Evolutionary conservation across 2,329 filamentous ascomycete species (phyloP).

Genomic region (Rasamsonia emersonii): DNA sequence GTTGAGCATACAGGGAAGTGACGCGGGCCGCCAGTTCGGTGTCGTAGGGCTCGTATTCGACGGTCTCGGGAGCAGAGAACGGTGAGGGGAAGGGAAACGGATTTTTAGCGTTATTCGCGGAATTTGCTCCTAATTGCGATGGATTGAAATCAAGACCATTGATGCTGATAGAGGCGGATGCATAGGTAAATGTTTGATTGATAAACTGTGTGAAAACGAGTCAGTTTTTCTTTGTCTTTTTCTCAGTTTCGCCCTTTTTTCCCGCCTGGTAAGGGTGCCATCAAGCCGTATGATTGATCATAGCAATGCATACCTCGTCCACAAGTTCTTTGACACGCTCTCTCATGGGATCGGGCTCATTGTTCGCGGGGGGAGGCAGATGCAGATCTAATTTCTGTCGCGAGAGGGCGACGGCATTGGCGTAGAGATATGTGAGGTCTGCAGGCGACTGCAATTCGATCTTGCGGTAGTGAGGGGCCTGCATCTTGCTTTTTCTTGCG

Average conservation of each 20-base stretch:
- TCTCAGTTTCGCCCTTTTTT: too few species aligned
- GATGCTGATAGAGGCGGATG: constrained; percentile 37
- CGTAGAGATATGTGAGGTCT: constrained; percentile 41
- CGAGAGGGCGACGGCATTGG: constrained; percentile 36
- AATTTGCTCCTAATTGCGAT: constrained; percentile 2
- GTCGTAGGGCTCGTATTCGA: constrained; percentile 41
- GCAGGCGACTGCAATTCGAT: constrained; percentile 43
- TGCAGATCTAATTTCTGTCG: constrained; percentile 41
- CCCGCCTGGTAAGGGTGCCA: too few species aligned
- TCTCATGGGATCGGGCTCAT: constrained; percentile 35
- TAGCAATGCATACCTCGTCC: constrained; percentile 24
- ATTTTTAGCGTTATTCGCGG: constrained; percentile 5
- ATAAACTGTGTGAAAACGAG: constrained; percentile 34
- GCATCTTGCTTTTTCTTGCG: constrained; percentile 2
- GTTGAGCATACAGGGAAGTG: constrained; percentile 37
- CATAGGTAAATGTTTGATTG: constrained; percentile 34
- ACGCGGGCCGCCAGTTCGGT: constrained; percentile 34
- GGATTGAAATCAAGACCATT: constrained; percentile 38
- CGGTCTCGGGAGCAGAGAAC: constrained; percentile 32
- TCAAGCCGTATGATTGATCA: neutral
- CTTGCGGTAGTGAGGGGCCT: constrained; percentile 37
- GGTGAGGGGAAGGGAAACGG: constrained; percentile 24
- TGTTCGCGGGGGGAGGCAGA: constrained; percentile 36
- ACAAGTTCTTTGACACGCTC: constrained; percentile 34
- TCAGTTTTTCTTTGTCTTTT: too few species aligned